phyloP scores from a whole-genome alignment of 2,329 filamentous ascomycete species.

The Alternaria atra region DNA sequence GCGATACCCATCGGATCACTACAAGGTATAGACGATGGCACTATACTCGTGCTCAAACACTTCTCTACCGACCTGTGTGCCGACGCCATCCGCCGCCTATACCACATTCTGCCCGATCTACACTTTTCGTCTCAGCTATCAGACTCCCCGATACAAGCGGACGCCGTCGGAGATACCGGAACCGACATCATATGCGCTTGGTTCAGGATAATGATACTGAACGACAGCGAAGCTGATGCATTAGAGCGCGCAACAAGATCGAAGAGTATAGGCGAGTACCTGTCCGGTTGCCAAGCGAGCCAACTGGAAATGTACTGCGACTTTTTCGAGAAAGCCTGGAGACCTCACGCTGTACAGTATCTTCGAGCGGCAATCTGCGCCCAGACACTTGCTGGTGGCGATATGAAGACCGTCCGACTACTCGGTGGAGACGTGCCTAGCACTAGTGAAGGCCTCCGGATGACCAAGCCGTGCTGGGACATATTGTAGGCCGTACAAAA shows the following conservation, averaged over 20 bases:
- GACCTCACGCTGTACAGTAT: conserved; percentile 39
- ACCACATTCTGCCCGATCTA: conserved; percentile 36
- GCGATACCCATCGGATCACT: conserved; percentile 32
- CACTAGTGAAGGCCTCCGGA: conserved; percentile 31
- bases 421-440: conserved; percentile 39
- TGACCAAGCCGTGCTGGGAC: conserved; percentile 44
- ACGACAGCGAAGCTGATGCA: conserved; percentile 37
- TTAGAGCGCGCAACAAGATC: conserved; percentile 36
- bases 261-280: conserved; percentile 33
- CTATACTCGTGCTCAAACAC: conserved; percentile 38
- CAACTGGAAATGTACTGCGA: conserved; percentile 41
- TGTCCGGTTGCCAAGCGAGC: conserved; percentile 35
- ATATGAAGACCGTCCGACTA: conserved; percentile 35
- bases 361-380: conserved; percentile 41
- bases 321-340: conserved; percentile 44
- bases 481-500: conserved; percentile 31
- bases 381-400: conserved; percentile 33
- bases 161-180: conserved; percentile 22
- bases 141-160: background rate
- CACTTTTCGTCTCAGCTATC: conserved; percentile 9
- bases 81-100: conserved; percentile 31
- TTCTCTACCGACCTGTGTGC: conserved; percentile 38
- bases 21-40: conserved; percentile 34
- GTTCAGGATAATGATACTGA: conserved; percentile 44
- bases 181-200: conserved; percentile 38